These are phyloP conservation scores for Erigeron canadensis DNA, from an alignment of 129 eudicot genomes.

Conservation along the genomic window DNA sequence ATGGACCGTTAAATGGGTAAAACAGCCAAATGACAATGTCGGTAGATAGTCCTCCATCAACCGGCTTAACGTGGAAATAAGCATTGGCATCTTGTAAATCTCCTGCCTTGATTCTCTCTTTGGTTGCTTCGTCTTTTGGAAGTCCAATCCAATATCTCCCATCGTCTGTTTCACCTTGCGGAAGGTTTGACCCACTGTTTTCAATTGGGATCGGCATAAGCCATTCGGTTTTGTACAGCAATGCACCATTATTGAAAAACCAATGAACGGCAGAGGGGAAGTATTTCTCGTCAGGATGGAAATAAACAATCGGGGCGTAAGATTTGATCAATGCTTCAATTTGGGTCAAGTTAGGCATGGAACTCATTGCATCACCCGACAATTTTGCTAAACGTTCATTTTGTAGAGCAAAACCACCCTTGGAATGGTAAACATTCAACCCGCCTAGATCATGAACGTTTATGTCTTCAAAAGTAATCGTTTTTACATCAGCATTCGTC, in stretches of 20 bases:
- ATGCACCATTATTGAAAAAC: background rate
- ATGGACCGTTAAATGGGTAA: slow-evolving; percentile 2
- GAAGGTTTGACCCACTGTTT: background rate
- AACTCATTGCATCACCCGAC: background rate
- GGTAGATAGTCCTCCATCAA: background rate
- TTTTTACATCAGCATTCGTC: background rate
- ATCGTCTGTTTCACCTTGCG: background rate
- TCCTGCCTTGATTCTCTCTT: background rate
- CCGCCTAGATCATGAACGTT: background rate
- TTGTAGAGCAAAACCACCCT: background rate
- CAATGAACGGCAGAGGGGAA: background rate
- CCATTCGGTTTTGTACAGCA: background rate
- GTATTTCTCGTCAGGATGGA: background rate
- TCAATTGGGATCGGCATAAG: background rate
- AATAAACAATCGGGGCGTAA: background rate
- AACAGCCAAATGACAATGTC: background rate
- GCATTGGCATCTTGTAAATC: background rate
- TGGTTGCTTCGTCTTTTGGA: background rate
- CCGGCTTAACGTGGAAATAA: background rate
- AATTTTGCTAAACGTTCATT: background rate
- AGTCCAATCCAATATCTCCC: background rate
- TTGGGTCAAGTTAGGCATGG: background rate
- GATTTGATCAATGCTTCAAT: background rate
- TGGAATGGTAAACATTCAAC: background rate
- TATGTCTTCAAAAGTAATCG: background rate